Evolutionary conservation across 306 rosid species (phyloP).

Genomic region (Pachyrhizus erosus): DNA sequence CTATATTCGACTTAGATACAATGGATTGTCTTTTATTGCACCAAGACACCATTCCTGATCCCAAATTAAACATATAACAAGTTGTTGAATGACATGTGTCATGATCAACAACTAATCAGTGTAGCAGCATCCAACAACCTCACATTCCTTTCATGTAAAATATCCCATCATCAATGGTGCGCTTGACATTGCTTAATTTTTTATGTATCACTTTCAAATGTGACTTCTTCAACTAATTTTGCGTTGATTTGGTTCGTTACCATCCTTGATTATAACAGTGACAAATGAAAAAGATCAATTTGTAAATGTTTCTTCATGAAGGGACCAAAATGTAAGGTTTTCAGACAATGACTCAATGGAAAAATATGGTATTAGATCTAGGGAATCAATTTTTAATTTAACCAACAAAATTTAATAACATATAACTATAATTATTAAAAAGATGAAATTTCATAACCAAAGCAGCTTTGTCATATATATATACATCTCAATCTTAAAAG

Average conservation of each 20-base stretch:
- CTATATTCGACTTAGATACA: not conserved
- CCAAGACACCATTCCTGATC: not conserved
- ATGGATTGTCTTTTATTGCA: not conserved
- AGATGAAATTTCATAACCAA: constrained; percentile 33
- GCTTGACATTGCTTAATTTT: not conserved
- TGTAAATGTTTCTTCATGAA: not conserved
- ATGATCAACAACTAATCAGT: not conserved
- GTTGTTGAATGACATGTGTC: not conserved
- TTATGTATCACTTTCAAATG: not conserved
- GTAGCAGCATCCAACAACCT: not conserved
- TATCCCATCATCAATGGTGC: not conserved
- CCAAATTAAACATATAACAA: not conserved
- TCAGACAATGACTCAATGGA: not conserved
- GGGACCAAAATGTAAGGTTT: not conserved
- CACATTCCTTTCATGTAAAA: not conserved
- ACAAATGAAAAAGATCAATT: not conserved
- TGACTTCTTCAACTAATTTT: not conserved
- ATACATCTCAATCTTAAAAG: constrained; percentile 48
- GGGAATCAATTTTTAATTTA: not conserved
- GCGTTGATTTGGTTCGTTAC: not conserved
- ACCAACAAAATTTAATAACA: not conserved
- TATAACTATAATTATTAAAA: constrained; percentile 1
- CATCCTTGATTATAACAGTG: not conserved
- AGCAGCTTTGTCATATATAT: constrained; percentile 41
- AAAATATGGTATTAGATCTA: not conserved